Base-by-base conservation (phyloP, 306 rosid genomes). In the Inga laurina region DNA sequence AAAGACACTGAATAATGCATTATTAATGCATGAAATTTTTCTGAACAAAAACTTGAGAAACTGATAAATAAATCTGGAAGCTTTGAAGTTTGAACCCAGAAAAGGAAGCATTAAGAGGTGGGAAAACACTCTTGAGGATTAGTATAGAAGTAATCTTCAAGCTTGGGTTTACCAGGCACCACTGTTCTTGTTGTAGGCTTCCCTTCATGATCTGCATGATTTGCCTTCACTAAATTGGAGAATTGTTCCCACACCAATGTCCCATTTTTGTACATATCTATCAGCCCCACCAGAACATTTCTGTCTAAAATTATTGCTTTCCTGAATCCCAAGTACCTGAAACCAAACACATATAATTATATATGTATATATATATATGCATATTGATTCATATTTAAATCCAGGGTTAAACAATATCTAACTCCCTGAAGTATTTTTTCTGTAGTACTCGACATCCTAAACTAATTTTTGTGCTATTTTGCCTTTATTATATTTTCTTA, bases 91-190 rank as follows among this genome's bases (percentile, higher is more conserved):
- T 54, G 66, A 59, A 14, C 39, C 39, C 37, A 62, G 13, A 0
- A 0, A 3, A 54, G 61, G 61, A 18, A 4, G 64, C 64, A 11
- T 64, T 0, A 68, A 68, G 5, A 7, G 48, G 73, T 7, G 73
- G 14, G 14, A 80, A 69, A 57, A 64, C 98, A 93, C 82, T 92
- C 94, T 11, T 88, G 86, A 10, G 94, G 98, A 66, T 93, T 93
- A 39, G 97, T 87, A 85, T 94, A 92, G 92, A 93, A 92, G 85
- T 92, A 89, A 61, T 91, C 94, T 84, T 94, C 94, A 84, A 85
- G 88, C 83, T 89, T 94, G 4, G 97, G 97, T 59, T 82, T 88
- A 24, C 85, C 89, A 14, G 84, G 86, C 67, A 90, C 74, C 24
- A 72, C 72, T 18, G 87, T 77, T 86, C 97, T 84, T 81, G 48